Base-by-base conservation (phyloP, 163 green algal genomes). In the Volvox carteri region DNA sequence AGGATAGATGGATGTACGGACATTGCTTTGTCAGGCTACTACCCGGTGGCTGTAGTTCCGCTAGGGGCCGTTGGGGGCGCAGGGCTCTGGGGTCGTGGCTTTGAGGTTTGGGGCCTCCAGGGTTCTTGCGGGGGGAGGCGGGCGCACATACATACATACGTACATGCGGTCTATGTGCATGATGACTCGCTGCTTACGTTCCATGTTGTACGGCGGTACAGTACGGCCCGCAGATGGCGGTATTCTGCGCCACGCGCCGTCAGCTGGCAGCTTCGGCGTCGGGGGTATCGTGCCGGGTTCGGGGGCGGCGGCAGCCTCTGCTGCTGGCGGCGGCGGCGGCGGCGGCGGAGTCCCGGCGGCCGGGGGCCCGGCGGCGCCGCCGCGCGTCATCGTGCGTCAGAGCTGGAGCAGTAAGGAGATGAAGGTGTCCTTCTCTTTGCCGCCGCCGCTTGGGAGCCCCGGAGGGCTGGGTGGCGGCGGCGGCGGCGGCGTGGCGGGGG, bases 371-470 rank as follows among this genome's bases (percentile, higher is more conserved):
- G 25, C 58, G 35, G 23, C 28, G 42, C 28, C 81, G 3, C 60
- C 62, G 25, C 65, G 67, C 42, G 6, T 50, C 67, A 79, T 87
- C 25, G 65, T 87, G 12, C 81, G 81, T 8, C 81, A 87, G 46
- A 79, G 65, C 33, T 87, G 81, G 81, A 87, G 81, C 67, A 87
- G 81, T 48, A 87, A 87, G 48, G 81, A 87, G 11, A 87, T 87
- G 81, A 68, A 81, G 68, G 83, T 88, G 50, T 81, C 83, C 3
- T 88, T 88, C 39, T 88, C 67, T 19, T 67, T 88, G 68, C 83
- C 83, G 12, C 83, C 83, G 50, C 83, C 83, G 4, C 39, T 81
- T 48, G 83, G 83, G 48, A 83, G 68, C 28, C 83, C 83, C 5
- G 67, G 48, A 23, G 83, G 67, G 6, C 46, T 52, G 46, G 81